Conservation (phyloP, 2,329 filamentous ascomycete species). For the Diaporthe sp. region DNA sequence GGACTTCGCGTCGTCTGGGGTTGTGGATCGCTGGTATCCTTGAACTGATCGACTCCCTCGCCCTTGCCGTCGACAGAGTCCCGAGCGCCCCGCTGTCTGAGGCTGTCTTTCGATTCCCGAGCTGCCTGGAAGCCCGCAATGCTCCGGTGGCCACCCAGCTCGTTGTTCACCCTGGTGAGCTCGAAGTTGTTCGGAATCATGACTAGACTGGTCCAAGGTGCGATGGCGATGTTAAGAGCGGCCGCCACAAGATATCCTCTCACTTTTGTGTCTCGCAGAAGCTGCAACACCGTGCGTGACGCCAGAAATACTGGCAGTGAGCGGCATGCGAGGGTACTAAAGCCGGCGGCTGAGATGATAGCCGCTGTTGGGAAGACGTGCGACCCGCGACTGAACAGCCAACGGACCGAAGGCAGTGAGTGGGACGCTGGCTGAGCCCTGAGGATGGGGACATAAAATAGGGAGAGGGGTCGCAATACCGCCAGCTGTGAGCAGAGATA, state of each 20-base stretch:
- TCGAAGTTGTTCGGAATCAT: constrained; percentile 33
- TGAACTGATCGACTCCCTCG: background rate
- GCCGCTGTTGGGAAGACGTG: constrained; percentile 46
- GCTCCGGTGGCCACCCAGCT: constrained; percentile 19
- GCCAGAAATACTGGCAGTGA: background rate
- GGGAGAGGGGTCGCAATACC: constrained; percentile 46
- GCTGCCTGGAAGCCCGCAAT: background rate
- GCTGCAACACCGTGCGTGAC: background rate
- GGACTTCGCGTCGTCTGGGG: background rate
- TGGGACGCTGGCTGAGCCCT: constrained; percentile 48
- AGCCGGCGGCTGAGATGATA: constrained; percentile 42
- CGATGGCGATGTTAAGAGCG: constrained; percentile 24
- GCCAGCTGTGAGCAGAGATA: constrained; percentile 45
- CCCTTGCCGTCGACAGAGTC: constrained; percentile 18
- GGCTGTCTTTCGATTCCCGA: background rate
- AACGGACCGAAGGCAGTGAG: constrained; percentile 47
- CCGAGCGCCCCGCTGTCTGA: background rate
- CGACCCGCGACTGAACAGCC: constrained; percentile 50
- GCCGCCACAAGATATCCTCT: constrained; percentile 22
- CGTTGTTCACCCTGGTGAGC: constrained; percentile 25
- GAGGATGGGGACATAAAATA: constrained; percentile 46
- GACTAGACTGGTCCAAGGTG: constrained; percentile 16
- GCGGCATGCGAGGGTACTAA: constrained; percentile 42
- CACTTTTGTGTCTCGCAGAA: background rate
- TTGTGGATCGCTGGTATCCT: constrained; percentile 29